Evolutionary conservation across 331 rosid species (phyloP), one percentile per base, ranked within the genome.

Genomic region (Dryas integrifolia): DNA sequence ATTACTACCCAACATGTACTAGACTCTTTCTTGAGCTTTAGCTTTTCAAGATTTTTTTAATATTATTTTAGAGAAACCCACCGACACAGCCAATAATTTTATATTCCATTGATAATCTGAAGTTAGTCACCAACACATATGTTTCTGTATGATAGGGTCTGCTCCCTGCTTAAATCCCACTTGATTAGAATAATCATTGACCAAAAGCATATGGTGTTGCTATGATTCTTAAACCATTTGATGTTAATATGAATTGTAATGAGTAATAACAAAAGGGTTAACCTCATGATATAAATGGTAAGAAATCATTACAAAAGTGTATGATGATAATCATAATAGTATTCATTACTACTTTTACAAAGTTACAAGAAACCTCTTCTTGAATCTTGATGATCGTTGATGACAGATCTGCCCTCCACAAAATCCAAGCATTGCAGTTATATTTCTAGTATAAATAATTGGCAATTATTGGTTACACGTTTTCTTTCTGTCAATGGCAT

Each of bases 51-150:
- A 30, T 9, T 56, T 6, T 41, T 52, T 10, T 38, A 63, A 7
- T 50, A 44, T 69, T 40, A 5, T 16, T 44, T 39, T 52, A n/a
- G 38, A 68, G 35, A 21, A 68, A 69, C 50, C 63, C 13, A 69
- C 73, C 63, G 73, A 69, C 73, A 52, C 50, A 52, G 9, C 14
- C 0, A 53, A 39, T 41, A n/a, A 0, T 65, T 21, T 65, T 21
- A 7, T 45, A 65, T 9, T 43, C 35, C 69, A 16, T 43, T 62
- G 13, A 44, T 61, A 63, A 63, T 21, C 48, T 38, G 67, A 7
- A 38, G 30, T 30, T 24, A 14, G 61, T 57, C 35, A 30, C 26
- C 14, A 57, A 4, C 9, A 15, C 8, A 58, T 0, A 10, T 58
- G 4, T 35, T 13, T 13, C 4, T 6, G 26, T 3, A 58, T 35